Evolutionary conservation across 768 basidiomycete genomes (phyloP).

Genomic region (Russula vinacea): DNA sequence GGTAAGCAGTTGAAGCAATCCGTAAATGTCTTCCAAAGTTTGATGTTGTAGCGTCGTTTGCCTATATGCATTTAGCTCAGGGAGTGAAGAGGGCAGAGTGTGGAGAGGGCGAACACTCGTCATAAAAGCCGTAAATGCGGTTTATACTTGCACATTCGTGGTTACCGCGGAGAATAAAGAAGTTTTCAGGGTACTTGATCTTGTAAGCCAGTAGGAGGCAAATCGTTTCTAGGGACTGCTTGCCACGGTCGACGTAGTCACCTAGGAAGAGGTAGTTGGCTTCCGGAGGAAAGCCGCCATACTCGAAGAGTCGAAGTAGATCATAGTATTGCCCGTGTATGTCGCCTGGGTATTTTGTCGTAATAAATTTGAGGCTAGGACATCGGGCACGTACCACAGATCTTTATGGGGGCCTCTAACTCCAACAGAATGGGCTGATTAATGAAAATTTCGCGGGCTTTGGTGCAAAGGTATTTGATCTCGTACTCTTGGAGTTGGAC

Average conservation of each 20-base stretch:
- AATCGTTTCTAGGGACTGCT: constrained; percentile 99
- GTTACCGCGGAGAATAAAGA: constrained; percentile 98
- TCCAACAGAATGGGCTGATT: constrained; percentile 97
- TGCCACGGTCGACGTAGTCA: constrained; percentile 99
- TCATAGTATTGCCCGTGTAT: constrained; percentile 99
- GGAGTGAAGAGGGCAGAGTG: constrained; percentile 6
- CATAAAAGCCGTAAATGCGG: constrained; percentile 99
- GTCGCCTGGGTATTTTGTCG: constrained; percentile 61
- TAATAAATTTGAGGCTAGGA: neutral
- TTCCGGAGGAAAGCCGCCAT: constrained; percentile 99
- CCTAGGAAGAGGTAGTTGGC: constrained; percentile 99
- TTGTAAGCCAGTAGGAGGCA: constrained; percentile 99
- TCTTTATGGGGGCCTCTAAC: constrained; percentile 99
- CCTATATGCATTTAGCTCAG: constrained; percentile 48
- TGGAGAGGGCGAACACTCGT: constrained; percentile 75
- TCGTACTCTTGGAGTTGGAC: constrained; percentile 98
- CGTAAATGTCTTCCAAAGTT: constrained; percentile 99
- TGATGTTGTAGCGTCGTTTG: constrained; percentile 99
- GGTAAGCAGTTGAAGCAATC: constrained; percentile 99
- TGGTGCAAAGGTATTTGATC: constrained; percentile 98
- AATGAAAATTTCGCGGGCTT: constrained; percentile 98
- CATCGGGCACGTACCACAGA: constrained; percentile 73
- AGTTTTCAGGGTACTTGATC: constrained; percentile 99
- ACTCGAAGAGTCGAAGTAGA: constrained; percentile 95
- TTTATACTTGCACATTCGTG: constrained; percentile 99